Evolutionary conservation across 1,284 basidiomycete species (phyloP), one percentile per base, ranked within the genome.

Genomic region (Quambalaria eucalypti): DNA sequence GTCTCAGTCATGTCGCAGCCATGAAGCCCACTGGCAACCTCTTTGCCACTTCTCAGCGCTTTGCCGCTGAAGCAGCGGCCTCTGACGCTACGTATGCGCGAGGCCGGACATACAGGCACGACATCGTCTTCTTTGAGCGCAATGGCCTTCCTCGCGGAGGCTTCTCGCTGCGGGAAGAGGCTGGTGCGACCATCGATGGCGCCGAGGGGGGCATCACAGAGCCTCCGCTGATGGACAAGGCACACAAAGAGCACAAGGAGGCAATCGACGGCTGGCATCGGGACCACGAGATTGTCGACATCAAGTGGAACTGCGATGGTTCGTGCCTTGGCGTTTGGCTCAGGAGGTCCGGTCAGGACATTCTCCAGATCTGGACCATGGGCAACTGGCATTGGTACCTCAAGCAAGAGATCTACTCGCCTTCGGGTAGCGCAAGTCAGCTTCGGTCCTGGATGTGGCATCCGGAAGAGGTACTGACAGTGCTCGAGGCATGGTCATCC

Each of bases 131-230:
- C 77, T 90, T 96, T 62, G 93, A 98, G 78, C 80, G 90, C 62
- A 98, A 98, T 75, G 95, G 93, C 0, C 77, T 98, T 56, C 79
- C 90, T 52, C 87, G 95, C 69, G 89, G 90, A 9, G 90, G 95
- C 50, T 97, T 96, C 75, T 81, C 80, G 48, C 71, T 97, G 55
- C 78, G 84, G 39, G 81, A 83, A 71, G 73, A 70, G 76, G 55
- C 63, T 62, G 66, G 71, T 74, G 56, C 66, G 4, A 30, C 29
- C 14, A 10, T 48, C 2, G 67, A 77, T 58, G 64, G 65, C 60
- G 54, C 74, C 59, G 60, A 69, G 52, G 25, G 57, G 31, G 57
- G 48, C 5, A 46, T 46, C 42, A 46, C 42, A 4, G 42, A 46
- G 42, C 42, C 42, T 3, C 42, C 42, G 4, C 25, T 46, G 4